Evolutionary conservation across 2,329 filamentous ascomycete genomes (phyloP).

Genomic region (Fusarium liriodendri): DNA sequence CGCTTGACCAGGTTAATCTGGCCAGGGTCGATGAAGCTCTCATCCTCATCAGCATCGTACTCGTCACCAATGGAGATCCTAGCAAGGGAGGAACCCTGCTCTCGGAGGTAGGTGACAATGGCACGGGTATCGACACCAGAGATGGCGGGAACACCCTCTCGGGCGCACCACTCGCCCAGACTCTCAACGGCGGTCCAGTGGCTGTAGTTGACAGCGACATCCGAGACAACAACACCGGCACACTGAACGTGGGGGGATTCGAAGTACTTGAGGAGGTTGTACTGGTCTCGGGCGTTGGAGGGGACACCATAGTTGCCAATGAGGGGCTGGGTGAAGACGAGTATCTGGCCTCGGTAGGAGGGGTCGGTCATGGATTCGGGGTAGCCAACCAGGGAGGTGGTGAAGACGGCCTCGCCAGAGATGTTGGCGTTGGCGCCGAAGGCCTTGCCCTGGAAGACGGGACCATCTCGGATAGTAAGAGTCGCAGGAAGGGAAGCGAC

Average conservation of each 20-base stretch:
- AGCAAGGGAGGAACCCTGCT: conserved; percentile 95
- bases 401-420: conserved; percentile 98
- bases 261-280: conserved; percentile 95
- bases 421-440: conserved; percentile 98
- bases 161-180: conserved; percentile 91
- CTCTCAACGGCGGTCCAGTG: conserved; percentile 99
- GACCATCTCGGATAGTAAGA: conserved; percentile 95
- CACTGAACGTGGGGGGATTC: conserved; percentile 98
- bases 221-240: conserved; percentile 93
- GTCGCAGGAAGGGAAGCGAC: conserved; percentile 75
- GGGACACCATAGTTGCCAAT: conserved; percentile 99
- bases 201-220: conserved; percentile 93
- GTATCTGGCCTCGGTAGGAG: conserved; percentile 92
- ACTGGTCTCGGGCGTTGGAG: conserved; percentile 84
- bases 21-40: conserved; percentile 93
- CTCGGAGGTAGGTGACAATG: conserved; percentile 94
- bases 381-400: conserved; percentile 96
- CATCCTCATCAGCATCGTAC: conserved; percentile 98
- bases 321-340: conserved; percentile 97
- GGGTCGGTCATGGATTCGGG: conserved; percentile 94
- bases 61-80: conserved; percentile 96
- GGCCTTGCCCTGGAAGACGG: conserved; percentile 94
- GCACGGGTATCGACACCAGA: conserved; percentile 96
- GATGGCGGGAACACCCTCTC: conserved; percentile 95
- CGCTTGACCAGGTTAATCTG: conserved; percentile 97